A percentile compares a stretch with the other conserved stretches of the same genome.
Evolutionary conservation across 495 filamentous ascomycete species (phyloP).

Genomic region (Penicillium ucsense): DNA sequence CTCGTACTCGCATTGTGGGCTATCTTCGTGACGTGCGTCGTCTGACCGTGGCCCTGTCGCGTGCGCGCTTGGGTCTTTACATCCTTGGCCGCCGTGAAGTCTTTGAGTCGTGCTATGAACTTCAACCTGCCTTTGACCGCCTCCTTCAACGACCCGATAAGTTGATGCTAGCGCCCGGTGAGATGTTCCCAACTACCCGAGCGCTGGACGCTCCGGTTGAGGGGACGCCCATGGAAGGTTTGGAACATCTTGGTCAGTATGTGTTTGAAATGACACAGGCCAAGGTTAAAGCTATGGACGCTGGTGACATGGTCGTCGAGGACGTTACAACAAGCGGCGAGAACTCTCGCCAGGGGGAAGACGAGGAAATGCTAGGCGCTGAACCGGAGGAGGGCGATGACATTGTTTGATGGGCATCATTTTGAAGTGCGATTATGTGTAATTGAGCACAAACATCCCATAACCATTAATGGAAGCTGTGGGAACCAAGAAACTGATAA

Average conservation of each 20-base stretch:
- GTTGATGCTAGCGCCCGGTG: constrained; percentile 68
- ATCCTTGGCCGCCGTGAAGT: constrained; percentile 83
- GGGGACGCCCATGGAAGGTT: constrained; percentile 65
- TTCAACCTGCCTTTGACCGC: constrained; percentile 74
- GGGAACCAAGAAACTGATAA: background rate
- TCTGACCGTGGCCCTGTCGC: constrained; percentile 92
- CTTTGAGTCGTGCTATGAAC: constrained; percentile 82
- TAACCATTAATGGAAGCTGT: background rate
- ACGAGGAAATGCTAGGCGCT: constrained; percentile 30
- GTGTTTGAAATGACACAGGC: constrained; percentile 94
- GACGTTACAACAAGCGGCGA: constrained; percentile 30
- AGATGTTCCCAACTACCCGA: constrained; percentile 70
- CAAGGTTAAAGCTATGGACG: constrained; percentile 56
- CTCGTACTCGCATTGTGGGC: constrained; percentile 79
- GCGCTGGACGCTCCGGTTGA: constrained; percentile 48
- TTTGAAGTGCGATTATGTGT: too few relatives aligned
- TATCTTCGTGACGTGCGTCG: constrained; percentile 91
- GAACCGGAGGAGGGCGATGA: constrained; percentile 26
- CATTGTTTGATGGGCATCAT: constrained; percentile 21
- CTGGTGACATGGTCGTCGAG: constrained; percentile 25
- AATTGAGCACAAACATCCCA: background rate
- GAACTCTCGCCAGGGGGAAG: constrained; percentile 36
- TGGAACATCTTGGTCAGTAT: constrained; percentile 94
- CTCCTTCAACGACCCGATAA: constrained; percentile 64
- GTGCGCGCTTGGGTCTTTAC: constrained; percentile 85